Conservation (phyloP, 2,329 filamentous ascomycete genomes). For the Chrysoporthe cubensis region DNA sequence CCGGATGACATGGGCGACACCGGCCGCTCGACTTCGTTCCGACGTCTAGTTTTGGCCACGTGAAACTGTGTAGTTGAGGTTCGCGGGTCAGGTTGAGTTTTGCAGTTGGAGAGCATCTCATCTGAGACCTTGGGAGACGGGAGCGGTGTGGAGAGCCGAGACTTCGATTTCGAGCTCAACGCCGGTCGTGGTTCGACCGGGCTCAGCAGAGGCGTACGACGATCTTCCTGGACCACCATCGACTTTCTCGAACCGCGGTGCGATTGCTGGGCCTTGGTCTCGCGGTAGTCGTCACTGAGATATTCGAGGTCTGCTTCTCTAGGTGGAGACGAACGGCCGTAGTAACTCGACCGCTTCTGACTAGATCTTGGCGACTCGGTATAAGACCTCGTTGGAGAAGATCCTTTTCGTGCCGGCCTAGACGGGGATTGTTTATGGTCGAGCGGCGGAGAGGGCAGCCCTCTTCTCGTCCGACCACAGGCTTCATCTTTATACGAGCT, state of each 20-base stretch:
- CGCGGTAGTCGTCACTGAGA: slow-evolving; percentile 44
- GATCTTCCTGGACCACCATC: slow-evolving; percentile 42
- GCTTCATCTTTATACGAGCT: slow-evolving; percentile 28
- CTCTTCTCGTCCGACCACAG: slow-evolving; percentile 22
- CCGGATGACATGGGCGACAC: slow-evolving; percentile 36
- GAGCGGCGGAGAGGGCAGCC: slow-evolving; percentile 28
- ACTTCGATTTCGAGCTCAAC: slow-evolving; percentile 35
- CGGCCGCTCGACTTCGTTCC: slow-evolving; percentile 31
- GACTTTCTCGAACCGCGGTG: slow-evolving; percentile 41
- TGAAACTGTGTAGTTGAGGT: slow-evolving; percentile 18
- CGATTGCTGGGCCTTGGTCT: slow-evolving; percentile 35
- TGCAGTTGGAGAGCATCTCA: slow-evolving; percentile 15
- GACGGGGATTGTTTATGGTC: slow-evolving; percentile 35
- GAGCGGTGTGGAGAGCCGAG: slow-evolving; percentile 41
- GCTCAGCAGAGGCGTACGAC: slow-evolving; percentile 28
- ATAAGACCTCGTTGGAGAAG: slow-evolving; percentile 36
- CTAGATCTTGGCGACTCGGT: slow-evolving; percentile 33
- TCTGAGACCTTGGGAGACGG: slow-evolving; percentile 37
- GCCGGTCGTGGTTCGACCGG: slow-evolving; percentile 32
- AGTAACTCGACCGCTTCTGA: slow-evolving; percentile 36
- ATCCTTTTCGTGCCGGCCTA: slow-evolving; percentile 38
- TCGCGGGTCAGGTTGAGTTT: slow-evolving; percentile 11
- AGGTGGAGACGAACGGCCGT: slow-evolving; percentile 33
- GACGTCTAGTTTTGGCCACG: slow-evolving; percentile 26
- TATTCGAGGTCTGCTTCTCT: slow-evolving; percentile 41